Conservation (phyloP, 139 green algal genomes). For the Gonium pectorale region DNA sequence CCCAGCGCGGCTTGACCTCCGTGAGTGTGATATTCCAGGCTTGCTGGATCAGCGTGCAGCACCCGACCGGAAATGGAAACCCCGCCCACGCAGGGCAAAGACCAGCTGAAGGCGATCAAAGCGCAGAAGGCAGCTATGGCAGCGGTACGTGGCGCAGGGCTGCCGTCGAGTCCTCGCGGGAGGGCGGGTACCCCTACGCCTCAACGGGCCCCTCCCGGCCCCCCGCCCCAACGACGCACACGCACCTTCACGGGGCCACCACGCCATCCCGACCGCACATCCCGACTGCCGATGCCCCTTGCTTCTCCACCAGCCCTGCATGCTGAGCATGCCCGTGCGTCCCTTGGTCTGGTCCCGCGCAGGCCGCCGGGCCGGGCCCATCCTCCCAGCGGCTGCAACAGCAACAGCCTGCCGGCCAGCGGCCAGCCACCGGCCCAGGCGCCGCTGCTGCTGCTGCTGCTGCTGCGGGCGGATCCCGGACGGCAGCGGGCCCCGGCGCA, state of each 20-base stretch:
- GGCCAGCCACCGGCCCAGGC: not conserved
- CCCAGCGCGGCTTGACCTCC: conserved; percentile 2
- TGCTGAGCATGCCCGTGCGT: too few relatives aligned
- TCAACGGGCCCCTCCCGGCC: too few relatives aligned
- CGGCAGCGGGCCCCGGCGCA: not conserved
- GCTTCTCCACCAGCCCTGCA: too few relatives aligned
- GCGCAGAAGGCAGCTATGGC: conserved; percentile 32
- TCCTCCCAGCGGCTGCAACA: conserved; percentile 25
- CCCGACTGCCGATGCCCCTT: too few relatives aligned
- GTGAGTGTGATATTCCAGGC: too few relatives aligned
- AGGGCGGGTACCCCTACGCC: too few relatives aligned
- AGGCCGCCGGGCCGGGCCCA: conserved; percentile 1
- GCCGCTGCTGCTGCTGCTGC: not conserved
- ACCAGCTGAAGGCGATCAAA: conserved; percentile 24
- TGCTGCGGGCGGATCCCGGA: not conserved
- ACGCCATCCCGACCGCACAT: too few relatives aligned
- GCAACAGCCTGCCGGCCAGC: not conserved
- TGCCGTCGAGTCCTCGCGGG: too few relatives aligned
- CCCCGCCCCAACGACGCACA: too few relatives aligned
- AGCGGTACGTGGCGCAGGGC: conserved; percentile 20
- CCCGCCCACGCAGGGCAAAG: conserved; percentile 16
- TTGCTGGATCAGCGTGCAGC: too few relatives aligned
- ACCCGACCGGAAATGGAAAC: too few relatives aligned
- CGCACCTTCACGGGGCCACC: not conserved
- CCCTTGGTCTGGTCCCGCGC: not conserved